phyloP scores from a whole-genome alignment of 495 filamentous ascomycete genomes.

The Aspergillus ellipticus region DNA sequence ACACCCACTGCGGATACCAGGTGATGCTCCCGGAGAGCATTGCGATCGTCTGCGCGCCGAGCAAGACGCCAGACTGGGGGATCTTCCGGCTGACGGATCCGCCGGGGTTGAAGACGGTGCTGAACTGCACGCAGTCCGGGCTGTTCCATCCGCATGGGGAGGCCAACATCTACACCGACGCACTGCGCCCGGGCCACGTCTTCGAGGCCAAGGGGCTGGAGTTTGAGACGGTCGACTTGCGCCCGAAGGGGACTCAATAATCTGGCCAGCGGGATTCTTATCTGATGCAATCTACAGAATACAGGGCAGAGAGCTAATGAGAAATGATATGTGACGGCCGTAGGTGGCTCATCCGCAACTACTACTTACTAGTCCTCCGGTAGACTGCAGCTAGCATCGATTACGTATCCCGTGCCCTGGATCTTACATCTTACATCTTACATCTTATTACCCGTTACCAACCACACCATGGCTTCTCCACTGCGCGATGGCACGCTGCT shows the following conservation, averaged over 20 bases:
- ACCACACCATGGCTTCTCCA: not conserved
- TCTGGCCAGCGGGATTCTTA: not conserved
- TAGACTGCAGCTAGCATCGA: constrained; percentile 11
- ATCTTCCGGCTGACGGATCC: constrained; percentile 91
- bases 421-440: not conserved
- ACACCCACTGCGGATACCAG: constrained; percentile 91
- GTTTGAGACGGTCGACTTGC: constrained; percentile 76
- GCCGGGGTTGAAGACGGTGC: constrained; percentile 75
- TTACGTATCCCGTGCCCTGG: constrained; percentile 33
- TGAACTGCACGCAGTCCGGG: constrained; percentile 68
- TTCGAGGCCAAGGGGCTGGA: constrained; percentile 69
- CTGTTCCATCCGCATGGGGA: constrained; percentile 81
- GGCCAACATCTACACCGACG: constrained; percentile 78
- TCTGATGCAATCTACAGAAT: not conserved
- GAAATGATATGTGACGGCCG: not conserved
- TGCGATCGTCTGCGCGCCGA: constrained; percentile 93
- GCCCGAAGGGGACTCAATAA: constrained; percentile 39
- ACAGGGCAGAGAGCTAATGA: too few relatives aligned
- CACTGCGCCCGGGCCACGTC: constrained; percentile 79
- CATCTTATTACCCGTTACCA: not conserved
- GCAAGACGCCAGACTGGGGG: constrained; percentile 77
- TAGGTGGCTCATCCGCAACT: not conserved
- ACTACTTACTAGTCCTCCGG: too few relatives aligned
- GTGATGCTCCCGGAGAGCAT: constrained; percentile 92
- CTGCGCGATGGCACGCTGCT: not conserved